Evolutionary conservation across 1,139 yeast genomes (phyloP).

Genomic region (Geotrichum armillariae): DNA sequence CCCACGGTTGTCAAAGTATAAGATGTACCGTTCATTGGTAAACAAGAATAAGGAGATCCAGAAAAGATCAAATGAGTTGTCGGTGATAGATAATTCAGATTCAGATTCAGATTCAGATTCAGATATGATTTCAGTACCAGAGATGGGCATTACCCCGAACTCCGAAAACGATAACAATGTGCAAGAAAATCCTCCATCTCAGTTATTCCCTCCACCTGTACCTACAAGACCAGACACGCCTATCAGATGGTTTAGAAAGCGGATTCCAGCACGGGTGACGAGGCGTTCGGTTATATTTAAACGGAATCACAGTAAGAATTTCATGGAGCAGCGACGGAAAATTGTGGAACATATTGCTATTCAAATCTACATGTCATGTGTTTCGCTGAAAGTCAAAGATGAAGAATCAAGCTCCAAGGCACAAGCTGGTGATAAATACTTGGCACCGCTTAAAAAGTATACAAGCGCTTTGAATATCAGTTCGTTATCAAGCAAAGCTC

Average conservation of each 20-base stretch:
- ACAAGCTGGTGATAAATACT: not conserved
- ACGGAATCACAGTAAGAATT: not conserved
- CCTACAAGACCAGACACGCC: not conserved
- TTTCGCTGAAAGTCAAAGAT: not conserved
- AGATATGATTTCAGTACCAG: not conserved
- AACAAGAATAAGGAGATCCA: not conserved
- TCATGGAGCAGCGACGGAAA: not conserved
- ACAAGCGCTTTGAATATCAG: not conserved
- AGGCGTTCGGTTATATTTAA: conserved; percentile 6
- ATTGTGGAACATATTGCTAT: conserved; percentile 3
- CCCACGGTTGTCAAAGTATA: not conserved
- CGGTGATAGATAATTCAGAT: not conserved
- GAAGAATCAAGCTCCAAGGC: not conserved
- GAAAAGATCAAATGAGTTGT: not conserved
- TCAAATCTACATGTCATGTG: conserved; percentile 3
- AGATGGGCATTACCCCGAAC: not conserved
- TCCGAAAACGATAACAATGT: not conserved
- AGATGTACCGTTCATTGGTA: not conserved
- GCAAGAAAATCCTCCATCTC: not conserved
- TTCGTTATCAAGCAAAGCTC: not conserved
- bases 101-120: not conserved
- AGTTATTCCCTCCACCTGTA: not conserved
- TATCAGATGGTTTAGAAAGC: not conserved
- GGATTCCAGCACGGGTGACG: not conserved
- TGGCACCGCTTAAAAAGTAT: conserved; percentile 4